phyloP scores from a whole-genome alignment of 148 eudicot genomes.

The Chenopodium formosanum region DNA sequence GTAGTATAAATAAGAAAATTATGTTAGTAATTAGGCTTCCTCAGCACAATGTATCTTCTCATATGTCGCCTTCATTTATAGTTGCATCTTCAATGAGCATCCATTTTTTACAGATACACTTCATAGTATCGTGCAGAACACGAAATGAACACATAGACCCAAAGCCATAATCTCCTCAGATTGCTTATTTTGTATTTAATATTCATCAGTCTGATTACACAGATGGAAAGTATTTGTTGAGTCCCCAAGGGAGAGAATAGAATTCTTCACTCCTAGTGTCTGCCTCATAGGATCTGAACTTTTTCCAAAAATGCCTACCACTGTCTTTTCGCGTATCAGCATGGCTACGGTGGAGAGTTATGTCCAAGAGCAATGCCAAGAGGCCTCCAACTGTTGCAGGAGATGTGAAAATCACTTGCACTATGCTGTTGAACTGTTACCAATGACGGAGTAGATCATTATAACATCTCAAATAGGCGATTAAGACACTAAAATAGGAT shows the following conservation, averaged over 20 bases:
- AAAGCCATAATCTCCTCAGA: neutral
- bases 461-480: neutral
- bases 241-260: conserved; percentile 65
- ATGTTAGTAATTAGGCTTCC: neutral
- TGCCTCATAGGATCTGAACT: conserved; percentile 47
- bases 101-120: conserved; percentile 1
- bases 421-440: conserved; percentile 64
- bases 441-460: neutral
- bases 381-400: conserved; percentile 68
- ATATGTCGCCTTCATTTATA: neutral
- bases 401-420: conserved; percentile 78
- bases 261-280: conserved; percentile 82
- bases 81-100: neutral
- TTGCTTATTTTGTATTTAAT: neutral
- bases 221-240: conserved; percentile 77
- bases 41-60: no score
- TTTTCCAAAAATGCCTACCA: conserved; percentile 89
- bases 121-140: neutral
- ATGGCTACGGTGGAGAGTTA: conserved; percentile 51
- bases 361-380: conserved; percentile 58
- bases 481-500: neutral
- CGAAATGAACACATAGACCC: neutral
- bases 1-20: neutral
- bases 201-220: conserved; percentile 26
- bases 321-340: conserved; percentile 49